These are phyloP conservation scores for Clonostachys chloroleuca DNA, from an alignment of 2,329 filamentous ascomycete genomes.

Conservation along the genomic window DNA sequence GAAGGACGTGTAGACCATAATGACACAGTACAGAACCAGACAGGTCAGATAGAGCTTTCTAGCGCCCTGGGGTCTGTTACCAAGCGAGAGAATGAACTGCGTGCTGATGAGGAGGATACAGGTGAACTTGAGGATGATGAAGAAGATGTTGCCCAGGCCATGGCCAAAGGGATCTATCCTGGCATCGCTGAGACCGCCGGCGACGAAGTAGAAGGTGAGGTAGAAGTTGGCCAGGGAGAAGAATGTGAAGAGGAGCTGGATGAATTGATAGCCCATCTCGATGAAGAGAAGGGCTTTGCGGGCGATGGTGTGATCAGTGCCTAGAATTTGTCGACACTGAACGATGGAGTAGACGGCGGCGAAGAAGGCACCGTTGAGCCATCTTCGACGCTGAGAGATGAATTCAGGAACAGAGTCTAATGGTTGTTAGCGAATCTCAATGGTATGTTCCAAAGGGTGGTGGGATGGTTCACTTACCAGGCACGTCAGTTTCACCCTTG, in stretches of 20 bases:
- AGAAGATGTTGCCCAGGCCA: constrained; percentile 78
- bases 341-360: constrained; percentile 96
- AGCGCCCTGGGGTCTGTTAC: constrained; percentile 92
- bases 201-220: constrained; percentile 96
- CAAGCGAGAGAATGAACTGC: constrained; percentile 94
- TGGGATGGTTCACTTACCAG: constrained; percentile 55
- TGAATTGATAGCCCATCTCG: constrained; percentile 92
- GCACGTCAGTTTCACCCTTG: constrained; percentile 96
- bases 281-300: constrained; percentile 91
- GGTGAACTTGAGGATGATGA: constrained; percentile 78
- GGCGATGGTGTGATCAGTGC: constrained; percentile 82
- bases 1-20: constrained; percentile 95
- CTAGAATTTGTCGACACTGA: constrained; percentile 90
- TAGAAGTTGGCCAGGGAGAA: constrained; percentile 99
- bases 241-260: constrained; percentile 91
- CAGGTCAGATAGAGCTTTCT: constrained; percentile 84
- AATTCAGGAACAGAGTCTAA: constrained; percentile 90
- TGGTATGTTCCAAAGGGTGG: not conserved
- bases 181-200: constrained; percentile 78
- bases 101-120: constrained; percentile 85
- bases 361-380: constrained; percentile 98
- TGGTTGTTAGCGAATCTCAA: not conserved
- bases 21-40: constrained; percentile 86
- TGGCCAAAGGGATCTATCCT: constrained; percentile 88
- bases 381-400: constrained; percentile 90